Evolutionary conservation across 129 eudicot species (phyloP).

Genomic region (Dittrichia graveolens): DNA sequence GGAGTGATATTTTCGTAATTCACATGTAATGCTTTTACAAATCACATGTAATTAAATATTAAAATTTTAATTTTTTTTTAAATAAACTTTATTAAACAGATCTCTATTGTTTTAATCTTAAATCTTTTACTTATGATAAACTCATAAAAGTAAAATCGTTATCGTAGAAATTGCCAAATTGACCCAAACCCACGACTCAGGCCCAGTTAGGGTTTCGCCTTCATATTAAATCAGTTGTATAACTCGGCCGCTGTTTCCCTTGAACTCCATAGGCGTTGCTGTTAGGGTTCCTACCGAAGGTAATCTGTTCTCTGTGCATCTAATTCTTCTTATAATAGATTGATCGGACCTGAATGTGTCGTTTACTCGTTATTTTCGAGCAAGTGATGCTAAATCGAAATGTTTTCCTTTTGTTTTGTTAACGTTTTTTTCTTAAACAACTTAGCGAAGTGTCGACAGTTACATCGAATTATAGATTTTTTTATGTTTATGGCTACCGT

Average conservation of each 20-base stretch:
- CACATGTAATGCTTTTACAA: too few species aligned
- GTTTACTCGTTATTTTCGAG: background rate
- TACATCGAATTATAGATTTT: background rate
- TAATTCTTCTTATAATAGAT: background rate
- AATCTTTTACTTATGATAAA: too few species aligned
- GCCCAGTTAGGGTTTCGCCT: constrained; percentile 35
- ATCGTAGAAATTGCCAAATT: too few species aligned
- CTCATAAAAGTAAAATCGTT: too few species aligned
- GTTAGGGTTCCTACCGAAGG: constrained; percentile 26
- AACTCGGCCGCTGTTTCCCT: constrained; percentile 21
- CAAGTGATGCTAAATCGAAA: background rate
- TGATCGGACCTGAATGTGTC: background rate
- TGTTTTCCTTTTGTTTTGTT: background rate
- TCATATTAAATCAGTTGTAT: constrained; percentile 17
- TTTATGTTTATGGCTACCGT: background rate
- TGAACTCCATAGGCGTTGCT: constrained; percentile 14
- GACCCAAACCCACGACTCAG: too few species aligned
- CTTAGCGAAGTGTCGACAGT: background rate
- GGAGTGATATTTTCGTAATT: too few species aligned
- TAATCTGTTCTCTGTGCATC: constrained; percentile 1
- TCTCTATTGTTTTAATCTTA: too few species aligned
- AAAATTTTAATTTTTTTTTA: too few species aligned
- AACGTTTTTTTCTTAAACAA: background rate
- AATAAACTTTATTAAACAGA: too few species aligned
- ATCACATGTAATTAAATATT: too few species aligned